Evolutionary conservation across 768 basidiomycete species (phyloP).

Genomic region (Podaxis sp.): DNA sequence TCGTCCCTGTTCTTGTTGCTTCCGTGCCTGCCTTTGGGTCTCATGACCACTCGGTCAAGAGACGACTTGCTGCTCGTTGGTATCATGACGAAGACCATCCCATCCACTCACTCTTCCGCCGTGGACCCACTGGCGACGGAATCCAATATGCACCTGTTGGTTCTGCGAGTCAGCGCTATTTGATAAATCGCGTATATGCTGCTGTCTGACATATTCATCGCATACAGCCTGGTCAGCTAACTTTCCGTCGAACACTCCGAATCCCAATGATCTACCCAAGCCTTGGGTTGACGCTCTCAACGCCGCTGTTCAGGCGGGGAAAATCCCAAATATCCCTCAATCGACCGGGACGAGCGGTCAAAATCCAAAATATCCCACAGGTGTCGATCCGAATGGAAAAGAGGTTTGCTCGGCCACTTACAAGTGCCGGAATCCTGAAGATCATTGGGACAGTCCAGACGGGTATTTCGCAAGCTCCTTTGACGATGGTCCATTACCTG

Average conservation of each 20-base stretch:
- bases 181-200: constrained; percentile 3
- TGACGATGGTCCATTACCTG: constrained; percentile 76
- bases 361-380: constrained; percentile 47
- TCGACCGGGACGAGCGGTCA: constrained; percentile 36
- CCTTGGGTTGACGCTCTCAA: constrained; percentile 74
- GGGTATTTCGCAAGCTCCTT: constrained; percentile 68
- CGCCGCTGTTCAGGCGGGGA: constrained; percentile 63
- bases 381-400: constrained; percentile 43
- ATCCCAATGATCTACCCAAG: constrained; percentile 52
- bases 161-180: constrained; percentile 46
- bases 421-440: constrained; percentile 60
- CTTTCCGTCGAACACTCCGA: constrained; percentile 56
- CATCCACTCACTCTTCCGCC: constrained; percentile 61
- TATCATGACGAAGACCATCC: constrained; percentile 62
- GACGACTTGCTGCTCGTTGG: constrained; percentile 48
- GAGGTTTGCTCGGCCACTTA: constrained; percentile 77
- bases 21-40: constrained; percentile 12
- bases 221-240: constrained; percentile 57
- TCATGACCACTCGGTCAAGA: constrained; percentile 26
- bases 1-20: constrained; percentile 8
- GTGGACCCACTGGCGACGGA: constrained; percentile 48
- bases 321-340: constrained; percentile 68
- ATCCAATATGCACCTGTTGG: constrained; percentile 54
- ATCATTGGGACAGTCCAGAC: constrained; percentile 76
- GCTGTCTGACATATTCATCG: not conserved